phyloP scores from a whole-genome alignment of 2,329 filamentous ascomycete genomes.

The Venturia asperata region DNA sequence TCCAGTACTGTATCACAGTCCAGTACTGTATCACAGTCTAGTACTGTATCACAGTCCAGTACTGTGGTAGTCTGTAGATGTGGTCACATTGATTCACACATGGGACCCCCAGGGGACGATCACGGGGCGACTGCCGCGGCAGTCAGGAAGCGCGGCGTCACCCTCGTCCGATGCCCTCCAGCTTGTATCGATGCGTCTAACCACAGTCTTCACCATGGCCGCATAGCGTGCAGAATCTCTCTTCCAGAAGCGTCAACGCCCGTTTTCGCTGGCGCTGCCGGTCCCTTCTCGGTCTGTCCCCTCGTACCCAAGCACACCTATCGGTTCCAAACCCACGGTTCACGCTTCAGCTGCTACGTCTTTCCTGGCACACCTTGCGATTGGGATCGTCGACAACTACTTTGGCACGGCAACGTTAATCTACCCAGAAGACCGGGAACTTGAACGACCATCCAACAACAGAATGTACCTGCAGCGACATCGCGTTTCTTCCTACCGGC shows the following conservation, averaged over 20 bases:
- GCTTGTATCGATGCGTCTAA: not conserved
- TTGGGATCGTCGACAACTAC: not conserved
- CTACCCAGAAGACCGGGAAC: not conserved
- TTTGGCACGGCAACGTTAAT: not conserved
- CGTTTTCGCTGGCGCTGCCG: not conserved
- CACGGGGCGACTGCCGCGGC: not conserved
- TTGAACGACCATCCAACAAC: not conserved
- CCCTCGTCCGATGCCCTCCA: not conserved
- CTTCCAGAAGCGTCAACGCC: not conserved
- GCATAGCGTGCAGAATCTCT: not conserved
- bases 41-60: no score
- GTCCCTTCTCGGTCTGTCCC: not conserved
- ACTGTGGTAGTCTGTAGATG: no score
- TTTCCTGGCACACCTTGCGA: constrained; percentile 4
- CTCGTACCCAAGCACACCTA: not conserved
- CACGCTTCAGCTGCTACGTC: not conserved
- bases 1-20: no score
- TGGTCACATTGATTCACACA: not conserved
- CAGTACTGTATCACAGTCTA: no score
- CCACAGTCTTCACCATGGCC: not conserved
- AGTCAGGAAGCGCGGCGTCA: not conserved
- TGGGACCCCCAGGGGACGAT: not conserved
- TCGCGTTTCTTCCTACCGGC: not conserved
- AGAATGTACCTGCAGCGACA: not conserved
- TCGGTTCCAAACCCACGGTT: not conserved